Base-by-base conservation (phyloP, 2,329 filamentous ascomycete species). In the Endoconidiophora laricicola region DNA sequence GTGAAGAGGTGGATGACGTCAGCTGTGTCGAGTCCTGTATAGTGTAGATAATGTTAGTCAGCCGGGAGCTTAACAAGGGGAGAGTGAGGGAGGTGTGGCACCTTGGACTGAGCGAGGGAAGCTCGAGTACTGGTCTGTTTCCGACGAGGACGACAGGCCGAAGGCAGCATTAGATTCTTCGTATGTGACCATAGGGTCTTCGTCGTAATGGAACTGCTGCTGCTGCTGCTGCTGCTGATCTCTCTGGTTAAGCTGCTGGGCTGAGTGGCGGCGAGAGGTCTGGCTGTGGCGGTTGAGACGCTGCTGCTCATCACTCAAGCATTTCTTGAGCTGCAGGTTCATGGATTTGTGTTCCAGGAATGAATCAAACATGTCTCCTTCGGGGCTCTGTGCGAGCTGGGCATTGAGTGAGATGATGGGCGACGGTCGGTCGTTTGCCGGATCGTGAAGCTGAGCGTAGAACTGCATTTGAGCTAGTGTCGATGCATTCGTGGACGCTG, bases 331-430 rank as follows among this genome's bases (percentile, higher is more conserved):
- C 3, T 88, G 78, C 66, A 94, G 87, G 59, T 95, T 94, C 63
- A 95, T 90, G 49, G 94, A 90, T 65, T 95, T 95, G 67, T 95
- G 88, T 62, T 96, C 90, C 24, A 96, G 71, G 59, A 95, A 95
- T 0, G 87, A 93, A 65, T 96, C 88, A 18, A 95, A 71, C 9
- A 95, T 71, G 3, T 76, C 77, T 1, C 86, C 81, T 60, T 90
- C 94, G 65, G 84, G 88, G 26, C 84, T 93, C 4, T 86, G 87
- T 62, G 95, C 94, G 1, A 85, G 85, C 18, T 88, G 76, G 6
- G 86, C 80, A 79, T 94, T 90, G 71, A 96, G 84, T 62, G 95
- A 95, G 58, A 95, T 62, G 87, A 95, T 36, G 12, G 44, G 2
- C 12, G 29, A 33, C 12, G 5, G 29, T 12, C 29, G 29, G 29